These are phyloP conservation scores for Phytopythium oedochilum DNA, from an alignment of 352 stramenopile species.

Conservation along the genomic window DNA sequence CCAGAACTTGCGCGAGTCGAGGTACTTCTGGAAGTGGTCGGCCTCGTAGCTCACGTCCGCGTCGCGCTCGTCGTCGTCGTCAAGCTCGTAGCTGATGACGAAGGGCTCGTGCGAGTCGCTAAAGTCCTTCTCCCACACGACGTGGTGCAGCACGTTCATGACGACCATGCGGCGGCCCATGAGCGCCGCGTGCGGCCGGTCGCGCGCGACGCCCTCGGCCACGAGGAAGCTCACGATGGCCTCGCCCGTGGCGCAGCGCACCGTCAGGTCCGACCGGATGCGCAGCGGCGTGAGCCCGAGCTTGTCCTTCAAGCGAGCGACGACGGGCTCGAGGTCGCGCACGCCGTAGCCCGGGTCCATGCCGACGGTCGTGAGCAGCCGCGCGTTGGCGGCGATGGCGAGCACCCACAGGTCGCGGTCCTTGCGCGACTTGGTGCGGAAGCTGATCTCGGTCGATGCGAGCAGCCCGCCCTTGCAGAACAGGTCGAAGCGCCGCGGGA, in stretches of 20 bases:
- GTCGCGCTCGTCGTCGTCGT: slow-evolving; percentile 26
- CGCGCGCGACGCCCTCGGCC: slow-evolving; percentile 36
- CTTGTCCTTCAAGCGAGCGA: slow-evolving; percentile 47
- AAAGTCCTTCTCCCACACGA: slow-evolving; percentile 84
- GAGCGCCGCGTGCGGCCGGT: slow-evolving; percentile 43
- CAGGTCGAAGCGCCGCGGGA: slow-evolving; percentile 71
- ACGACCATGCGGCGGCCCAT: slow-evolving; percentile 58
- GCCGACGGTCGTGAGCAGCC: slow-evolving; percentile 41
- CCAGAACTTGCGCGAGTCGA: slow-evolving; percentile 81
- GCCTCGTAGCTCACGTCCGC: slow-evolving; percentile 40
- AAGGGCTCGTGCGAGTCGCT: slow-evolving; percentile 72
- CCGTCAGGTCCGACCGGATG: slow-evolving; percentile 56
- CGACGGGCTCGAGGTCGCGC: slow-evolving; percentile 45
- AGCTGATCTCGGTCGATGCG: slow-evolving; percentile 62
- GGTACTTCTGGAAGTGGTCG: slow-evolving; percentile 76
- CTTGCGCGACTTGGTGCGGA: slow-evolving; percentile 73
- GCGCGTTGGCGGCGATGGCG: slow-evolving; percentile 59
- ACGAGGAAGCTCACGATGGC: slow-evolving; percentile 70
- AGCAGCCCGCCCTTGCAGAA: slow-evolving; percentile 66
- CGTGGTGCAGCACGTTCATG: slow-evolving; percentile 85
- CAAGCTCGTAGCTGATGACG: slow-evolving; percentile 46
- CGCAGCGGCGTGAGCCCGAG: slow-evolving; percentile 56
- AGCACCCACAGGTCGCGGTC: slow-evolving; percentile 74
- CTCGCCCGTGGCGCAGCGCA: slow-evolving; percentile 64
- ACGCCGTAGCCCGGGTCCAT: slow-evolving; percentile 48